phyloP scores from a whole-genome alignment of 140 eudicot species.

The Stevia rebaudiana region DNA sequence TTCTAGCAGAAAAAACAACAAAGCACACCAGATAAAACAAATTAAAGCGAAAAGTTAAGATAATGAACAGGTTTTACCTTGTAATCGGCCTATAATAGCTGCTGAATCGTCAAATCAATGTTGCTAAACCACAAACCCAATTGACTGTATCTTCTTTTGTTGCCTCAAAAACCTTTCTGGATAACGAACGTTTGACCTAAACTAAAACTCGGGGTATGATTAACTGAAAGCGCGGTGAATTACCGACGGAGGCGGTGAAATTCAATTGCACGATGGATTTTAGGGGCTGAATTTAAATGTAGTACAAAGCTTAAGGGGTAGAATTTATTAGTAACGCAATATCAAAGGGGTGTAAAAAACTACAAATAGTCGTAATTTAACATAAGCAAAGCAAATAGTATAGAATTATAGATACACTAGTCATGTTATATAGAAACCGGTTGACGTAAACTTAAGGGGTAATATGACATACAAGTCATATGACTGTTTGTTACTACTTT shows the following conservation, averaged over 20 bases:
- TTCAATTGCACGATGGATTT: background rate
- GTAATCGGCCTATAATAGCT: slow-evolving; percentile 16
- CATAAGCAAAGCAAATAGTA: too few relatives aligned
- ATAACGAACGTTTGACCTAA: slow-evolving; percentile 16
- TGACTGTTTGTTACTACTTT: too few relatives aligned
- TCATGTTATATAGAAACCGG: too few relatives aligned
- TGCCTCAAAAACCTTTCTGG: background rate
- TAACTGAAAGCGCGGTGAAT: slow-evolving; percentile 12
- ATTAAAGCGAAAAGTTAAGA: background rate
- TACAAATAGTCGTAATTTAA: too few relatives aligned
- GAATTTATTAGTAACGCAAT: background rate
- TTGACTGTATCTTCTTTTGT: background rate
- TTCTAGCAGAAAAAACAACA: background rate
- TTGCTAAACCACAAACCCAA: slow-evolving; percentile 8
- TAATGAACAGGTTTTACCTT: slow-evolving; percentile 9
- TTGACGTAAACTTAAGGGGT: too few relatives aligned
- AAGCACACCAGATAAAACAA: background rate
- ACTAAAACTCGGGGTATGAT: background rate
- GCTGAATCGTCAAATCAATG: slow-evolving; percentile 12
- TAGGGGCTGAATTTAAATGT: slow-evolving; percentile 2
- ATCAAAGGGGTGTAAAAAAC: too few relatives aligned
- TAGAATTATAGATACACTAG: too few relatives aligned
- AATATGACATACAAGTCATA: too few relatives aligned
- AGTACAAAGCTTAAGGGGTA: background rate
- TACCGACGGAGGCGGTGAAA: slow-evolving; percentile 1